Base-by-base conservation (phyloP, 2,329 filamentous ascomycete genomes). In the Tolypocladium ovalisporum region DNA sequence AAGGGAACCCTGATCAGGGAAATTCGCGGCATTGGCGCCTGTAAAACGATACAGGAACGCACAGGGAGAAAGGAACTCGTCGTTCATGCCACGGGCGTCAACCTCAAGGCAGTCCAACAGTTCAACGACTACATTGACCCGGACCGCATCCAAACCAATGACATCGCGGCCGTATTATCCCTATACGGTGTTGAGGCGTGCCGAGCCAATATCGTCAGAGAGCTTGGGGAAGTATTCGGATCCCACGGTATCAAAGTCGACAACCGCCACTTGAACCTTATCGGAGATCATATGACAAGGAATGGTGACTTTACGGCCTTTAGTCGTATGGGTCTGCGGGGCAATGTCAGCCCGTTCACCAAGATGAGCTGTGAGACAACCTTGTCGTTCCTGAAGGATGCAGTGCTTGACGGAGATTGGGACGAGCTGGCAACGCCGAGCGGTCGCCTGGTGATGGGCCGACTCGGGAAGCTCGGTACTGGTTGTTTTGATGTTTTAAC, bases 331-430 rank as follows among this genome's bases (percentile, higher is more conserved):
- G 94, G 93, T 1, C 78, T 99, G 60, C 86, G 85, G 68, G 86
- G 89, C 62, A 92, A 90, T 67, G 87, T 93, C 34, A 92, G 87
- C 63, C 91, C 94, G 0, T 93, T 99, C 65, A 93, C 94, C 74
- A 97, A 97, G 81, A 97, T 97, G 93, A 95, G 90, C 71, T 99
- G 97, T 75, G 94, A 99, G 81, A 99, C 94, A 4, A 97, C 94
- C 2, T 82, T 97, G 42, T 87, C 88, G 0, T 97, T 96, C 78
- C 79, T 99, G 66, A 92, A 89, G 71, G 94, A 97, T 68, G 92
- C 94, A 1, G 87, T 97, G 32, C 77, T 95, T 58, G 90, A 95
- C 67, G 86, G 89, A 53, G 94, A 97, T 71, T 90, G 85, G 80
- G 94, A 99, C 71, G 88, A 94, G 66, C 76, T 99, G 60, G 84